A percentile compares a stretch with the other conserved stretches of the same genome.
Conservation (phyloP, 192 early-diverging fungal genomes). For the Gamsiella multidivaricata region DNA sequence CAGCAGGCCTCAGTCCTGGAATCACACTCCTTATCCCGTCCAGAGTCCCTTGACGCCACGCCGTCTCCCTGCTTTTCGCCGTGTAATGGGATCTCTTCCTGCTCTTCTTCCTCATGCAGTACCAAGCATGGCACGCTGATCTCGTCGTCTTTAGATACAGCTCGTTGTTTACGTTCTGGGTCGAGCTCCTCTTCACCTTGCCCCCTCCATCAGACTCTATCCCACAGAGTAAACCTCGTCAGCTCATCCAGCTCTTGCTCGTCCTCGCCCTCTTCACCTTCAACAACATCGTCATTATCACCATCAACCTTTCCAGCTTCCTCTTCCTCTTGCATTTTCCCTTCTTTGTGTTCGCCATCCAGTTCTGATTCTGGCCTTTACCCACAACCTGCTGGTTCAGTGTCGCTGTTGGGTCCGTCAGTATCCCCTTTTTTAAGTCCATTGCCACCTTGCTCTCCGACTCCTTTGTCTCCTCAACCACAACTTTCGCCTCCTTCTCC, state of each 20-base stretch:
- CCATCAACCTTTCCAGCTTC: not conserved
- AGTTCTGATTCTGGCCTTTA: not conserved
- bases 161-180: not conserved
- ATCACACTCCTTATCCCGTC: not conserved
- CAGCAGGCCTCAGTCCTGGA: not conserved
- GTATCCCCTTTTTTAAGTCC: slow-evolving; percentile 19
- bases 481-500: not conserved
- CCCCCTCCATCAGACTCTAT: not conserved
- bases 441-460: slow-evolving; percentile 5
- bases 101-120: not conserved
- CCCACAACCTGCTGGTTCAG: not conserved
- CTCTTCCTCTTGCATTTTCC: not conserved
- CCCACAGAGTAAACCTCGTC: not conserved
- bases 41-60: not conserved
- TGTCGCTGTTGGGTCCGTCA: not conserved
- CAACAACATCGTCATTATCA: no score
- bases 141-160: not conserved
- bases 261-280: not conserved
- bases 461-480: not conserved
- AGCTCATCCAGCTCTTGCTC: not conserved
- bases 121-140: not conserved
- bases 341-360: not conserved
- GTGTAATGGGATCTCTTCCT: not conserved
- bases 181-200: not conserved
- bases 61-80: slow-evolving; percentile 1